These are phyloP conservation scores for Coemansia sp. DNA, from an alignment of 192 early-diverging fungal species.

Conservation along the genomic window DNA sequence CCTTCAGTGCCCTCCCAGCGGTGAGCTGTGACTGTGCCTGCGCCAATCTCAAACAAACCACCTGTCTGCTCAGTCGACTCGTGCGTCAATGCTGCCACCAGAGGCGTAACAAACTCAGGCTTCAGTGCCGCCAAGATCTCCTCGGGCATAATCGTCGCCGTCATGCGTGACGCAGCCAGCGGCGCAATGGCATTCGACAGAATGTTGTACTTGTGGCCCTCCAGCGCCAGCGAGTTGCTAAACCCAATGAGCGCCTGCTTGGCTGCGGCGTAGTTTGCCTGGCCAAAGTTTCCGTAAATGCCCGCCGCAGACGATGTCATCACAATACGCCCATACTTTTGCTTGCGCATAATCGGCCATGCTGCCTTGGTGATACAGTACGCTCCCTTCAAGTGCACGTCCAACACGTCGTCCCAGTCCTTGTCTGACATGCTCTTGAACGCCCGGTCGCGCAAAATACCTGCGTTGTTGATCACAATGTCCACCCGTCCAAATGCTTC, in stretches of 20 bases:
- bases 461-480: constrained; percentile 97
- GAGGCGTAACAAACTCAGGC: constrained; percentile 94
- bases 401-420: constrained; percentile 94
- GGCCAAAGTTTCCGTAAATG: constrained; percentile 99
- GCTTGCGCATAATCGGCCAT: constrained; percentile 93
- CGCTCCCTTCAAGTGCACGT: constrained; percentile 89
- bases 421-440: constrained; percentile 96
- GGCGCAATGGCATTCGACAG: constrained; percentile 93
- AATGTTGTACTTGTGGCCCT: constrained; percentile 95
- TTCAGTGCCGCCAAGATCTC: constrained; percentile 94
- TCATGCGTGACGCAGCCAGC: constrained; percentile 96
- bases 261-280: constrained; percentile 68
- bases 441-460: constrained; percentile 95
- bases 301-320: constrained; percentile 96
- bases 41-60: constrained; percentile 91
- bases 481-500: constrained; percentile 94
- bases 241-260: constrained; percentile 94
- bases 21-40: constrained; percentile 86
- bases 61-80: constrained; percentile 81
- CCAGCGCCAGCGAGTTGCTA: constrained; percentile 85
- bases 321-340: constrained; percentile 91
- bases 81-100: constrained; percentile 92
- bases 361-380: constrained; percentile 97
- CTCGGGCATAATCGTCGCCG: constrained; percentile 92
- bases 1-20: constrained; percentile 89